These are phyloP conservation scores for Wickerhamiella occidentalis DNA, from an alignment of 805 yeast species.

Conservation along the genomic window DNA sequence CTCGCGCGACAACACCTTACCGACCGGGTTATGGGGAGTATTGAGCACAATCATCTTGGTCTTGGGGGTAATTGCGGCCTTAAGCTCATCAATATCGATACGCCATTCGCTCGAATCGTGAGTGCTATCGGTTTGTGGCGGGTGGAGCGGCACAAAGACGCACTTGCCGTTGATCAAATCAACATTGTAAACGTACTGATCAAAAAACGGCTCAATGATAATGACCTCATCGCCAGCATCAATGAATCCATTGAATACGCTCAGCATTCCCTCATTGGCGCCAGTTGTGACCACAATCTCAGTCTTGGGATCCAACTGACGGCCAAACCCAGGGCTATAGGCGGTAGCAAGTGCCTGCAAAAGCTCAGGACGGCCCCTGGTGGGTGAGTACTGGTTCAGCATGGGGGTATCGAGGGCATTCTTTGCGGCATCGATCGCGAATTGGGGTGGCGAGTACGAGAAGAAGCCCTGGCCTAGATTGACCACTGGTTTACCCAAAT, in stretches of 20 bases:
- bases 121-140: constrained; percentile 57
- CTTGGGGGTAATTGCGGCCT: constrained; percentile 53
- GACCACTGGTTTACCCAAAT: constrained; percentile 62
- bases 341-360: constrained; percentile 56
- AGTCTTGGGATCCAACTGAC: constrained; percentile 39
- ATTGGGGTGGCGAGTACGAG: constrained; percentile 91
- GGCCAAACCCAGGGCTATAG: constrained; percentile 56
- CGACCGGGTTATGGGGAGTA: constrained; percentile 94
- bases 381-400: constrained; percentile 85
- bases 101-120: constrained; percentile 72
- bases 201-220: constrained; percentile 94
- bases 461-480: constrained; percentile 97
- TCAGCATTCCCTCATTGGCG: constrained; percentile 89
- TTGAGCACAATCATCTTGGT: constrained; percentile 83
- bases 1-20: constrained; percentile 68
- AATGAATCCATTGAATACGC: constrained; percentile 74
- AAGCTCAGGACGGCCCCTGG: constrained; percentile 73
- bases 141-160: constrained; percentile 73
- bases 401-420: constrained; percentile 60
- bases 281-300: constrained; percentile 85
- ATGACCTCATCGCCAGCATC: constrained; percentile 88
- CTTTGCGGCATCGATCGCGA: constrained; percentile 73
- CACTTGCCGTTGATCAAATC: constrained; percentile 89
- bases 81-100: constrained; percentile 66
- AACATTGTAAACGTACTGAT: constrained; percentile 89